Percentiles rank a stretch among this genome's conserved stretches.
Conservation (phyloP, 495 filamentous ascomycete species). For the Aeminium ludgeri region DNA sequence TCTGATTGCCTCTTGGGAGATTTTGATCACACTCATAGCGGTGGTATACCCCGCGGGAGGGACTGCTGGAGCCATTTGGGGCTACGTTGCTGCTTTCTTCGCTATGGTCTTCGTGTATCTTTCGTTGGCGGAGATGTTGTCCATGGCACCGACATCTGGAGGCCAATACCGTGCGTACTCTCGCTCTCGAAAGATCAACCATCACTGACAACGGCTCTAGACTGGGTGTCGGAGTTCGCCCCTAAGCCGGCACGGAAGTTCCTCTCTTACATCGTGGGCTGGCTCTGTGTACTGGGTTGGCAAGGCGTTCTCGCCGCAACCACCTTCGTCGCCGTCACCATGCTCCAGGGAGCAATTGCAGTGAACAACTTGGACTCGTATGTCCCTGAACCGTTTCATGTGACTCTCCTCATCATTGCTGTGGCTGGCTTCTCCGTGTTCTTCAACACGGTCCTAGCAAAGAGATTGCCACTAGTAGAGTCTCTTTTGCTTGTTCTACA, state of each 20-base stretch:
- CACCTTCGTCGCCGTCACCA: conserved; percentile 19
- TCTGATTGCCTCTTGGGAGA: too few relatives aligned
- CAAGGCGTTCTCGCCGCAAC: conserved; percentile 5
- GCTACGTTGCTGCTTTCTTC: conserved; percentile 7
- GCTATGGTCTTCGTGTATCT: conserved; percentile 4
- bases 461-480: conserved; percentile 8
- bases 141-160: conserved; percentile 12
- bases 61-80: conserved; percentile 13
- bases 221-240: conserved; percentile 10
- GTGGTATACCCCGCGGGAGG: too few relatives aligned
- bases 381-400: conserved; percentile 26
- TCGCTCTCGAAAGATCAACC: neutral
- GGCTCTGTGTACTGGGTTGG: conserved; percentile 14
- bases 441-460: conserved; percentile 26
- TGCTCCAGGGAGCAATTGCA: conserved; percentile 14
- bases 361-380: conserved; percentile 23
- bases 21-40: too few relatives aligned
- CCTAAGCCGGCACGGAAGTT: conserved; percentile 6
- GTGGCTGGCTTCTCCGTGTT: conserved; percentile 24
- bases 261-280: conserved; percentile 12
- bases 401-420: conserved; percentile 31
- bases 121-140: conserved; percentile 12
- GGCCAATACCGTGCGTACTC: conserved; percentile 27
- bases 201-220: neutral
- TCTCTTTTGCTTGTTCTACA: conserved; percentile 3